Conservation (phyloP, 768 basidiomycete species). For the Kwoniella bestiolae region DNA sequence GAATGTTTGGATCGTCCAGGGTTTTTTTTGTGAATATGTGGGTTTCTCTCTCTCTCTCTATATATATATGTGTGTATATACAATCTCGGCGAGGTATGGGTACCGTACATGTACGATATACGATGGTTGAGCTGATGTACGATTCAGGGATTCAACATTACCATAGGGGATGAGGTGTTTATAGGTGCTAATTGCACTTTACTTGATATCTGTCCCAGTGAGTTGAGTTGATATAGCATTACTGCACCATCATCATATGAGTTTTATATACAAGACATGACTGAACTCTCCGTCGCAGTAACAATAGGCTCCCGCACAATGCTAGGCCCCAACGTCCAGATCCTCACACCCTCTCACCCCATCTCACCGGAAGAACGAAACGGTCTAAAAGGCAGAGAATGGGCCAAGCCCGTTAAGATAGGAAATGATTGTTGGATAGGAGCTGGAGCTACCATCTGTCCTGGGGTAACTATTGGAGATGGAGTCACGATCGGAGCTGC, state of each 20-base stretch:
- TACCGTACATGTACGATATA: neutral
- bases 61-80: no score
- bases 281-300: slow-evolving; percentile 23
- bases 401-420: slow-evolving; percentile 52
- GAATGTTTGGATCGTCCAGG: slow-evolving; percentile 27
- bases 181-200: slow-evolving; percentile 48
- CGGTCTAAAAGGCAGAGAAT: slow-evolving; percentile 52
- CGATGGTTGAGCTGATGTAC: neutral
- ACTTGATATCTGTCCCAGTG: slow-evolving; percentile 48
- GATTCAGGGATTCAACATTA: slow-evolving; percentile 51
- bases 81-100: neutral
- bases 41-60: slow-evolving; percentile 11
- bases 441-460: slow-evolving; percentile 48
- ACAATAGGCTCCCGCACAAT: slow-evolving; percentile 53
- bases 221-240: slow-evolving; percentile 8
- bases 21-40: slow-evolving; percentile 52
- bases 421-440: slow-evolving; percentile 59
- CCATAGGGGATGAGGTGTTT: slow-evolving; percentile 41
- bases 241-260: no score
- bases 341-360: slow-evolving; percentile 50
- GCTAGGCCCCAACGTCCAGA: slow-evolving; percentile 52
- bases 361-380: slow-evolving; percentile 50
- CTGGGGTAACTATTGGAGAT: slow-evolving; percentile 55
- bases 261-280: neutral
- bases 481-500: slow-evolving; percentile 56